A percentile compares a stretch with the other conserved stretches of the same genome.
These are phyloP conservation scores for Cladosporium sp. DNA, from an alignment of 2,329 filamentous ascomycete genomes.

Conservation along the genomic window DNA sequence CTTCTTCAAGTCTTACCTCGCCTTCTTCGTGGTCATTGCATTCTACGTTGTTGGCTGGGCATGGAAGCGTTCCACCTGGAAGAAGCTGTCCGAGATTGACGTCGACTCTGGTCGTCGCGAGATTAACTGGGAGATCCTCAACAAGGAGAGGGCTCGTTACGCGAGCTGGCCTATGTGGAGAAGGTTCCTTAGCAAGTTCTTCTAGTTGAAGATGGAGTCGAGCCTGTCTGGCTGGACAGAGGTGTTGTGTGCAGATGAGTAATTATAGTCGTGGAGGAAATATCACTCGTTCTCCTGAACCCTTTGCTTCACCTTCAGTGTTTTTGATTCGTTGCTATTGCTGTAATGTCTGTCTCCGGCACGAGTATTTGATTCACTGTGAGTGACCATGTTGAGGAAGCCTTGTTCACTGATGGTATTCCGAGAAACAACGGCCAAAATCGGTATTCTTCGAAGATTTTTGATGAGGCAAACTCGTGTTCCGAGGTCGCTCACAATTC, in stretches of 20 bases:
- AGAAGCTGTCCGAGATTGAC: conserved; percentile 61
- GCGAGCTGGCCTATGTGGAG: conserved; percentile 56
- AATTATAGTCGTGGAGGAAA: not conserved
- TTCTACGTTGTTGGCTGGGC: conserved; percentile 35
- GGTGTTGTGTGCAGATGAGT: not conserved
- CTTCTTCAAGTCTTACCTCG: conserved; percentile 36
- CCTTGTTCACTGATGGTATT: not conserved
- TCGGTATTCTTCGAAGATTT: not conserved
- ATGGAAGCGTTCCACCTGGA: conserved; percentile 58
- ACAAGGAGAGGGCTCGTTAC: conserved; percentile 53
- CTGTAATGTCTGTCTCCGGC: not conserved
- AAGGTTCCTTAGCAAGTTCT: conserved; percentile 31
- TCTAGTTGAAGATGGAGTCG: conserved; percentile 20
- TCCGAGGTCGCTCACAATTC: not conserved
- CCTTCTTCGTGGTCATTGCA: conserved; percentile 29
- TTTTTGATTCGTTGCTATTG: not conserved
- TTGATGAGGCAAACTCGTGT: not conserved
- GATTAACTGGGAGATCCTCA: conserved; percentile 65
- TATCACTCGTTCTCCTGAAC: not conserved
- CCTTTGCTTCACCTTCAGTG: not conserved
- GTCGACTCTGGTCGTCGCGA: conserved; percentile 65
- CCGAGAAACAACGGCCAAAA: not conserved
- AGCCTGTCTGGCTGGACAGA: not conserved
- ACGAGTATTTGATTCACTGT: no score
- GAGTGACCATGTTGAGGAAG: not conserved